Percentiles rank a stretch among this genome's conserved stretches.
phyloP scores from a whole-genome alignment of 1,139 yeast species.

The Geotrichum siamense region DNA sequence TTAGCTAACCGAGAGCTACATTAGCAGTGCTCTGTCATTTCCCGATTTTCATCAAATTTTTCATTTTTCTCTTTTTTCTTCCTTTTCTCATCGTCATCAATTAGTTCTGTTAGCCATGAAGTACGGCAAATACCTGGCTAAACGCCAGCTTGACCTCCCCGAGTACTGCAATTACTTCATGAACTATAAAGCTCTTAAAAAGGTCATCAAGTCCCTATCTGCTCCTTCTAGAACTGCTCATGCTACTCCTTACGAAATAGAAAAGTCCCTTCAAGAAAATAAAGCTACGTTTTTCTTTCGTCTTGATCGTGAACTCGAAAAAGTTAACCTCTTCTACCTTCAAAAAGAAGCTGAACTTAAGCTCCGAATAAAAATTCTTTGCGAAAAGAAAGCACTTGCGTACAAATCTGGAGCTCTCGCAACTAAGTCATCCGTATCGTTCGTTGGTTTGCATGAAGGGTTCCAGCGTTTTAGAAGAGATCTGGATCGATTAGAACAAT shows the following conservation, averaged over 20 bases:
- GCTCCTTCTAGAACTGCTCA: slow-evolving; percentile 21
- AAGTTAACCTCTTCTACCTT: slow-evolving; percentile 80
- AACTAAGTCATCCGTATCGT: slow-evolving; percentile 47
- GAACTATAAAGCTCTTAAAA: slow-evolving; percentile 87
- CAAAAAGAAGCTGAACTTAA: slow-evolving; percentile 82
- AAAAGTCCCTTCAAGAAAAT: slow-evolving; percentile 72
- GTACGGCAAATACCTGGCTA: slow-evolving; percentile 91
- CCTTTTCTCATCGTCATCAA: not conserved
- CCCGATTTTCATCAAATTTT: not conserved
- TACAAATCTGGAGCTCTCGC: slow-evolving; percentile 40
- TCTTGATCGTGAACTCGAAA: slow-evolving; percentile 88
- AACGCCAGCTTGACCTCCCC: slow-evolving; percentile 88
- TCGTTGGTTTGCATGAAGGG: slow-evolving; percentile 70
- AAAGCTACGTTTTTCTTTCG: slow-evolving; percentile 90
- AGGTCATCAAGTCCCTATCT: slow-evolving; percentile 42
- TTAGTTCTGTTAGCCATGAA: slow-evolving; percentile 44
- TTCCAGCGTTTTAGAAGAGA: slow-evolving; percentile 87
- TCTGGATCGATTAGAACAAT: slow-evolving; percentile 79
- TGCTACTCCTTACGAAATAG: slow-evolving; percentile 31
- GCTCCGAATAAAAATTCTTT: slow-evolving; percentile 65
- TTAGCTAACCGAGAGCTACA: too few species aligned
- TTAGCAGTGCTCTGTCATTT: too few species aligned
- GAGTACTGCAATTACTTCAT: slow-evolving; percentile 91
- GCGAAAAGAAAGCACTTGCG: slow-evolving; percentile 63
- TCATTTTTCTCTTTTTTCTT: not conserved